Evolutionary conservation across 257 asterid genomes (phyloP), one percentile per base, ranked within the genome.

Genomic region (Cruciata laevipes): DNA sequence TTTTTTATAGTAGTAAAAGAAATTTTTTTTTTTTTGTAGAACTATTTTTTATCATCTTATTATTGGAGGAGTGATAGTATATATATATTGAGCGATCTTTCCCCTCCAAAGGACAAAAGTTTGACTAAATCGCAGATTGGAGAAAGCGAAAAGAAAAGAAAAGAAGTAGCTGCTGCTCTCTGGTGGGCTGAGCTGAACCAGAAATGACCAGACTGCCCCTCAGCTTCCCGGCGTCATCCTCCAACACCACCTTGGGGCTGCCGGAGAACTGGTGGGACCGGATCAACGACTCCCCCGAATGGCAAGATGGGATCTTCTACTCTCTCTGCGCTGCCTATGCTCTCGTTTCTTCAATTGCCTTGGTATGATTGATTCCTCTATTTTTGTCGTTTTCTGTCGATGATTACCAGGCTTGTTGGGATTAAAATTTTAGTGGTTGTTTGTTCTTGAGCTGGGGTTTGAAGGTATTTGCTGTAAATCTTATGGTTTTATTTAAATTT

Each of bases 221-320:
- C 69, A 67, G 53, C 71, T 75, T 78, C 55, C 85, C 87, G 83
- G 79, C 21, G 55, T 20, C 55, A 7, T 20, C 55, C 20, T 4
- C 69, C 63, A 74, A 52, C 76, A n/a, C 47, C 76, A 37, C 52
- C 73, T 73, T 72, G 38, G 78, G 24, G 31, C 61, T 69, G 63
- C 31, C 76, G 61, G 69, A 71, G 37, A 77, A 55, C 77, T 93
- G 99, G 97, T 93, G 97, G 99, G 69, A 93, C 53, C 80, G 88
- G 92, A 83, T 90, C 91, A 84, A 87, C 35, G 95, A 86, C 70
- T 90, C 97, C 9, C 83, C 53, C 23, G 37, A 70, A 30, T 93
- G 99, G 99, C 97, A 93, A 67, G 99, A 93, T 79, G 95, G 90
- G 69, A 90, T 93, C 79, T 93, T 90, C 76, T 93, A 81, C 81